Base-by-base conservation (phyloP, 441 rosid genomes). In the Pelargonium fulgidum region DNA sequence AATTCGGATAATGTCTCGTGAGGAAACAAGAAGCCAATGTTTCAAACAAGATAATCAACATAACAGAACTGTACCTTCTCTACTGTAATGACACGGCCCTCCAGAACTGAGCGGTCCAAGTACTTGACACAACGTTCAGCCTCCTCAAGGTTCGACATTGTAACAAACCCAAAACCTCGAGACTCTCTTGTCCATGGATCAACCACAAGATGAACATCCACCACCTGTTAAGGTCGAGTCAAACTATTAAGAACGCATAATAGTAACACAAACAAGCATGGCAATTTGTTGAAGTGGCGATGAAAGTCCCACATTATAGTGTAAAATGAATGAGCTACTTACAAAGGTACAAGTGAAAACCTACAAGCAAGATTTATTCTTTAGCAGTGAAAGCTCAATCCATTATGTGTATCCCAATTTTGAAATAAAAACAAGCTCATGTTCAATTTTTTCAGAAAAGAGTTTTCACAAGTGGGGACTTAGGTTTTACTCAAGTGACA, bases 131-230 rank as follows among this genome's bases (percentile, higher is more conserved):
- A 91, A 1, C 89, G 84, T 39, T 84, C 81, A 76, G 96, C 99
- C 76, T 87, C 99, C 65, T 71, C 69, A 67, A 81, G 70, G 1
- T 80, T 33, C 48, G 87, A 82, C 97, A 93, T 84, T 0, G 96
- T 85, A 16, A 93, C 87, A 78, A 93, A 93, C 63, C 96, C 97
- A 82, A 89, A 93, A 4, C 99, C 97, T 1, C 96, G 93, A 73
- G 95, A 85, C 59, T 88, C 97, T 80, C 97, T 83, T 29, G 92
- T 91, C 96, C 96, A 80, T 63, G 96, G 97, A 76, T 93, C 97
- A 70, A 89, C 90, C 73, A 91, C 97, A 42, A 89, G 89, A 78
- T 88, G 90, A 61, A 89, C 93, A 80, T 89, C 96, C 79, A 77
- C 74, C 52, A 93, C 99, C 99, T 93, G 6, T 69, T 0, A 76